Evolutionary conservation across 208 protist genomes (phyloP), one percentile per base, ranked within the genome.

Genomic region (Crithidia bombi): DNA sequence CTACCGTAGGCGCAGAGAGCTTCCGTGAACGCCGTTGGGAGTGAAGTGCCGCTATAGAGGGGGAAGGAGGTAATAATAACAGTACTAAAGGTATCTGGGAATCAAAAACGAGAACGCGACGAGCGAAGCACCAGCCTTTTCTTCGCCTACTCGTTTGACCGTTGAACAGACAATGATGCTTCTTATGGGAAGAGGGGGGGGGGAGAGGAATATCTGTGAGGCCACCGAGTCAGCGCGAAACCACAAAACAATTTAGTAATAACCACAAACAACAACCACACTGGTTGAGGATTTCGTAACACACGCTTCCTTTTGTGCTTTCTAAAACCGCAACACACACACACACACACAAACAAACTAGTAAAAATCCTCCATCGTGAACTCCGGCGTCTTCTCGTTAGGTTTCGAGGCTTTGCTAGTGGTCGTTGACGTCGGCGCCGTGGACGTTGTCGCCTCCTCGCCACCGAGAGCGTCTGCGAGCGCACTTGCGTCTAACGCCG

Each of bases 311-410:
- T 33, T 10, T 26, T 23, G 17, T 4, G 0, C 49, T 54, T 15
- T 54, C 1, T 54, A 6, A 9, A 54, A 26, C 23, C 9, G 3
- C 23, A 25, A 26, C 25, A 32, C 32, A 55, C 47, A 55, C 52
- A 50, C 41, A 32, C 38, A 41, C 17, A 62, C 39, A 21, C n/a
- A 52, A 33, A 15, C 3, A 32, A 21, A 19, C 69, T 55, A 92
- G 58, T 92, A 92, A 36, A 93, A 93, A 62, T 93, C 87, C 36
- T 92, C 81, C 49, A 73, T 63, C 1, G 73, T 71, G 63, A 89
- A 88, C n/a, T 85, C 80, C 2, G 30, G 54, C 32, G 32, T 21
- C 9, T 68, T 57, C 47, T 38, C 62, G 9, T 3, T 7, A 38
- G 43, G 35, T 28, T 52, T 32, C 32, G 62, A 39, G 26, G 44